A percentile compares a stretch with the other conserved stretches of the same genome.
Conservation (phyloP, 2,329 filamentous ascomycete species). For the Aspergillus caelatus region DNA sequence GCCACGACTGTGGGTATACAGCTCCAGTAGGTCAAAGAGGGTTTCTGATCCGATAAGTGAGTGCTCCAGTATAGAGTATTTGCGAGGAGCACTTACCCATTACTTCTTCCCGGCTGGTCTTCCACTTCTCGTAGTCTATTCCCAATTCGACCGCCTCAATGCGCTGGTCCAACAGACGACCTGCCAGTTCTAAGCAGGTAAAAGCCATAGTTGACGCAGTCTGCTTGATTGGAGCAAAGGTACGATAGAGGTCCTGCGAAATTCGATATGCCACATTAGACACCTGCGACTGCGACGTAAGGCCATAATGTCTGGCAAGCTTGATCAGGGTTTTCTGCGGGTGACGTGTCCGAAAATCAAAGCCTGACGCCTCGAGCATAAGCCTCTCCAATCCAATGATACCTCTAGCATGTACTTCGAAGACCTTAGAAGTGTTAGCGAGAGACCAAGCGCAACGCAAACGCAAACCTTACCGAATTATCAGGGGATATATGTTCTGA, state of each 20-base stretch:
- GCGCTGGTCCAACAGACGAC: slow-evolving; percentile 64
- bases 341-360: slow-evolving; percentile 89
- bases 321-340: slow-evolving; percentile 86
- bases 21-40: slow-evolving; percentile 84
- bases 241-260: slow-evolving; percentile 87
- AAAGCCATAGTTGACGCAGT: slow-evolving; percentile 83
- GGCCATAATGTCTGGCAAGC: slow-evolving; percentile 64
- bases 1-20: slow-evolving; percentile 83
- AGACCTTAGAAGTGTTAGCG: slow-evolving; percentile 57
- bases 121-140: slow-evolving; percentile 54
- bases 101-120: slow-evolving; percentile 49
- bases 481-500: slow-evolving; percentile 74
- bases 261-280: slow-evolving; percentile 76
- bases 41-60: slow-evolving; percentile 62
- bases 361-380: slow-evolving; percentile 88
- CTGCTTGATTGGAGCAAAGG: slow-evolving; percentile 89
- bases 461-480: slow-evolving; percentile 65
- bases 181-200: slow-evolving; percentile 78
- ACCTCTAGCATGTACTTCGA: slow-evolving; percentile 76
- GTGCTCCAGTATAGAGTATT: neutral
- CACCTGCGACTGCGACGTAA: slow-evolving; percentile 57
- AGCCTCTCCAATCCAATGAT: slow-evolving; percentile 89
- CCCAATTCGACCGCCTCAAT: slow-evolving; percentile 53
- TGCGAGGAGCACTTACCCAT: slow-evolving; percentile 46
- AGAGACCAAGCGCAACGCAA: neutral